Base-by-base conservation (phyloP, 2,329 filamentous ascomycete genomes). In the Pestalotiopsis sp. region DNA sequence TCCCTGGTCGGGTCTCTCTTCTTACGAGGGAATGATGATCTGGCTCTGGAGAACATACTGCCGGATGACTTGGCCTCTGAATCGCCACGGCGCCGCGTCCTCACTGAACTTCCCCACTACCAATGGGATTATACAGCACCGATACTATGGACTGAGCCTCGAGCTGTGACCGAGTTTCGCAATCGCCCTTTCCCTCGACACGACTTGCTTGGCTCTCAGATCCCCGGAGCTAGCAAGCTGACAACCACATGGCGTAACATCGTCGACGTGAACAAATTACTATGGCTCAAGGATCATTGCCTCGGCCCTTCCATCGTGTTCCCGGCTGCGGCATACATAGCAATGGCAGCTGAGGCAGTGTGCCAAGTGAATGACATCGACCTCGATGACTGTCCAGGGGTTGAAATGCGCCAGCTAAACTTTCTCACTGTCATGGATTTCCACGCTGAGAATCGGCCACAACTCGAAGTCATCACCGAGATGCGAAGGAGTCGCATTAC, bases 231-330 rank as follows among this genome's bases (percentile, higher is more conserved):
- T 9, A 69, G 57, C 38, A 58, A 65, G n/a, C 27, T 68, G 31
- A 63, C 67, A 20, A 45, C 68, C 2, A 66, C 68, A 27, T 72
- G 70, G 70, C 70, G 71, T 13, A 72, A 72, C 36, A 60, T 71
- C n/a, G 61, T 72, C 11, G 52, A 63, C 13, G 62, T 72, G 17
- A 57, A 70, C 17, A 66, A 72, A 20, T 36, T 72, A 2, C 65
- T 69, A 9, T 72, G 71, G 70, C 58, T 72, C 2, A 59, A 67
- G 25, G 45, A 72, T 23, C 59, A 62, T n/a, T 12, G 59, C 14
- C 11, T 62, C 13, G 4, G n/a, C 11, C 59, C 59, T 1, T 12
- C 36, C 0, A 27, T 20, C 27, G 13, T 62, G 1, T 20, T 38
- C n/a, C 59, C 59, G 2, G 59, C 27, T n/a, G 59, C 59, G 9